Conservation (phyloP, 2,329 filamentous ascomycete genomes). For the Ceratocystis huliohia region DNA sequence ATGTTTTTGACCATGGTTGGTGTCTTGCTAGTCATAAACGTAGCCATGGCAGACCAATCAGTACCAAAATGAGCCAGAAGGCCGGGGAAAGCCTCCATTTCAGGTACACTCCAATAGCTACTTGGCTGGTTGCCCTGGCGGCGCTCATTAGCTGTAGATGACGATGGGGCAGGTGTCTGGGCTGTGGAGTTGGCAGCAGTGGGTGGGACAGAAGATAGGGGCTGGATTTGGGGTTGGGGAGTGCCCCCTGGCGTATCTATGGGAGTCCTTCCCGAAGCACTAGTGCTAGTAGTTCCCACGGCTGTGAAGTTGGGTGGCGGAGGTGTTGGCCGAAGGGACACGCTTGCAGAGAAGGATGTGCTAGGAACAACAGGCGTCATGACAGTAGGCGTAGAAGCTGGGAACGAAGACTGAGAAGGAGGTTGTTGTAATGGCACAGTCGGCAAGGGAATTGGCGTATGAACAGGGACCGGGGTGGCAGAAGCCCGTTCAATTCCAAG, state of each 20-base stretch:
- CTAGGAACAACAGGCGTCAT: background rate
- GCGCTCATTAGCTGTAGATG: slow-evolving; percentile 39
- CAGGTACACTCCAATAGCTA: slow-evolving; percentile 79
- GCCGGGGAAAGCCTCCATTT: slow-evolving; percentile 62
- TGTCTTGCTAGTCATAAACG: slow-evolving; percentile 72
- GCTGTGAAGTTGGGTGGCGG: slow-evolving; percentile 13
- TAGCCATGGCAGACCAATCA: slow-evolving; percentile 63
- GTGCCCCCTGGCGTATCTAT: background rate
- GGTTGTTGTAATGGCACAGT: slow-evolving; percentile 26
- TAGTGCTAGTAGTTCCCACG: background rate
- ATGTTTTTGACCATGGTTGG: slow-evolving; percentile 74
- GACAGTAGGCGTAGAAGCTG: slow-evolving; percentile 23
- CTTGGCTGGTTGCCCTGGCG: slow-evolving; percentile 49
- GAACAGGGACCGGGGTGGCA: slow-evolving; percentile 3
- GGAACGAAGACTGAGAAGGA: slow-evolving; percentile 27
- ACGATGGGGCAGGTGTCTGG: slow-evolving; percentile 30
- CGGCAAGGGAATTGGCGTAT: slow-evolving; percentile 17
- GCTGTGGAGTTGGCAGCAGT: slow-evolving; percentile 29
- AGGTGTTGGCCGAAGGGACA: slow-evolving; percentile 11
- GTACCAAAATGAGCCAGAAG: slow-evolving; percentile 64
- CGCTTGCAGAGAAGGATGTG: background rate
- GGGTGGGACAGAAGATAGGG: slow-evolving; percentile 23
- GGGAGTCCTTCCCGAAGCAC: background rate
- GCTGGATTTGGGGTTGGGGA: background rate
- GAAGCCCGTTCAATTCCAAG: background rate